Conservation (phyloP, 768 basidiomycete species). For the Rhizopogon vinicolor region DNA sequence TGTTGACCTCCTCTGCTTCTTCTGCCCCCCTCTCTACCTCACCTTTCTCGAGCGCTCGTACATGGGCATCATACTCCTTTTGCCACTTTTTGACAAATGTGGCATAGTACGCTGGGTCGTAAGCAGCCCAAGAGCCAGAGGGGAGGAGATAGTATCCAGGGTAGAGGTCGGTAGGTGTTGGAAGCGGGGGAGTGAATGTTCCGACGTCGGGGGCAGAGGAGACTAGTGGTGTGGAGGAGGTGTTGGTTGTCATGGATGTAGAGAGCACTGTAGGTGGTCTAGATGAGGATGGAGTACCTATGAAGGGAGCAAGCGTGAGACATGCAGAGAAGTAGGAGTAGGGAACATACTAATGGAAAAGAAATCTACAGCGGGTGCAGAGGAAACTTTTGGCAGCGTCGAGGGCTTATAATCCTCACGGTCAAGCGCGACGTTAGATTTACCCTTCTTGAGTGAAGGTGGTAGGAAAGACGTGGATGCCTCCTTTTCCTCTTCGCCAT, state of each 20-base stretch:
- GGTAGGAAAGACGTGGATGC: slow-evolving; percentile 52
- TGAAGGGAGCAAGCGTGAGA: neutral
- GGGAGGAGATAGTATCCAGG: slow-evolving; percentile 87
- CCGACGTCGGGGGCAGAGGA: slow-evolving; percentile 70
- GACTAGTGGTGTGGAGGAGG: slow-evolving; percentile 18
- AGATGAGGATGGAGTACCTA: slow-evolving; percentile 16
- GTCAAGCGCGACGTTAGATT: slow-evolving; percentile 53
- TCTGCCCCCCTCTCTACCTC: slow-evolving; percentile 44
- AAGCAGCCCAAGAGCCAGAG: slow-evolving; percentile 72
- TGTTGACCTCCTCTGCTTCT: slow-evolving; percentile 57
- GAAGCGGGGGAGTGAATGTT: slow-evolving; percentile 68
- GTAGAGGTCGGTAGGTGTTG: slow-evolving; percentile 70
- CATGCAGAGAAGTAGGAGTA: neutral
- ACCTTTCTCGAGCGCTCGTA: slow-evolving; percentile 70
- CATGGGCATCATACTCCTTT: slow-evolving; percentile 62
- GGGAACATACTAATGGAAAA: slow-evolving; percentile 56
- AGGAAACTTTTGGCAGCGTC: slow-evolving; percentile 11
- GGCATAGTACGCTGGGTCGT: slow-evolving; percentile 67
- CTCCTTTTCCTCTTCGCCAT: slow-evolving; percentile 17
- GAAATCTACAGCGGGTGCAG: slow-evolving; percentile 50
- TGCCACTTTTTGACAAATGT: slow-evolving; percentile 72
- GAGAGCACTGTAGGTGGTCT: slow-evolving; percentile 3
- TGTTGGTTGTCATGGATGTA: slow-evolving; percentile 5
- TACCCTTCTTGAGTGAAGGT: slow-evolving; percentile 54
- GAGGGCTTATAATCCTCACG: slow-evolving; percentile 15